Evolutionary conservation across 129 eudicot species (phyloP), one percentile per base, ranked within the genome.

Genomic region (Flaveria bidentis): DNA sequence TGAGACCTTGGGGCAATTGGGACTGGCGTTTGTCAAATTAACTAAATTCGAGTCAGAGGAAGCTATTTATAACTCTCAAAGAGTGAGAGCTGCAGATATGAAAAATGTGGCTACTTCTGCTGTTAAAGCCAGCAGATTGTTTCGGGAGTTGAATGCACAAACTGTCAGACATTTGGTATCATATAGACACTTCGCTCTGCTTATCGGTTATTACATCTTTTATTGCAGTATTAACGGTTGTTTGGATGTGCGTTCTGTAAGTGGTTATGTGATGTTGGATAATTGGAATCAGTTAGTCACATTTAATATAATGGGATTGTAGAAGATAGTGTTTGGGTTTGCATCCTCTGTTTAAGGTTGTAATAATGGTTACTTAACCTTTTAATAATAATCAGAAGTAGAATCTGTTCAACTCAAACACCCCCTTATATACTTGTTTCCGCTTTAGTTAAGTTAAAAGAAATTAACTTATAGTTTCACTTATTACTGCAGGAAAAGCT

Each of bases 71-170:
- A 83, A 92, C 46, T 81, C 96, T 52, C 98, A 92, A 71, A 89
- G 82, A 83, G 81, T 89, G 70, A 83, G 93, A 71, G 91, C 98
- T 60, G 82, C 87, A 55, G 98, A 89, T 69, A 82, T 84, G 91
- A 92, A 92, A 85, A 87, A 85, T 71, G 94, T 88, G 78, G 98
- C 98, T 23, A 92, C 98, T 50, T 92, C 98, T 74, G 83, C 96
- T 68, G 94, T 92, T 36, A 87, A 86, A 89, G 98, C 93, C 26
- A 92, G 96, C 84, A 87, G 98, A 85, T 75, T 92, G 67, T 89
- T 86, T 69, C 79, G 96, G 57, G 98, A 89, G 69, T 76, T 92
- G 62, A 92, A 89, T 83, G 87, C 90, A 18, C 96, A 84, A 75
- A 92, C 96, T 18, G 96, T 92, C 79, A 92, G 77, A 82, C 88